Evolutionary conservation across 2,329 filamentous ascomycete genomes (phyloP).

Genomic region (Tolypocladium inflatum): DNA sequence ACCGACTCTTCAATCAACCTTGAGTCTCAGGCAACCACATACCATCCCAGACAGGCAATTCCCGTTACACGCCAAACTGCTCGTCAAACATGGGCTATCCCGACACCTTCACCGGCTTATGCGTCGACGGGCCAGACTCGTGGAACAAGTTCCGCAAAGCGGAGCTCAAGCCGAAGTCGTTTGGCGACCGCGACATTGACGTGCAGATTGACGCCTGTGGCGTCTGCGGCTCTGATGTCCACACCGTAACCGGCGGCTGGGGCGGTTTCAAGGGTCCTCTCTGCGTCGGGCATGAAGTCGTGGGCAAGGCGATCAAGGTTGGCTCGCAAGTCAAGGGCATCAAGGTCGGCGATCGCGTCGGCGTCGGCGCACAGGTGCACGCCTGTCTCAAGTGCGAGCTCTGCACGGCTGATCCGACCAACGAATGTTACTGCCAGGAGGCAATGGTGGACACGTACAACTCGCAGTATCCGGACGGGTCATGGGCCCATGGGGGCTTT

Average conservation of each 20-base stretch:
- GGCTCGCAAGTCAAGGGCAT: slow-evolving; percentile 36
- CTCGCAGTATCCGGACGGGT: slow-evolving; percentile 46
- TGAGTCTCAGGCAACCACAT: neutral
- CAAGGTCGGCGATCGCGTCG: slow-evolving; percentile 54
- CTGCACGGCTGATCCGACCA: slow-evolving; percentile 30
- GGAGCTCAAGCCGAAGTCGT: slow-evolving; percentile 26
- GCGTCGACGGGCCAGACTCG: slow-evolving; percentile 29
- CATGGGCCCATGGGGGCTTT: slow-evolving; percentile 56
- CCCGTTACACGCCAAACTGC: neutral
- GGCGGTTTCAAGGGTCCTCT: slow-evolving; percentile 35
- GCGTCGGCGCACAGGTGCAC: slow-evolving; percentile 51
- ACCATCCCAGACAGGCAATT: neutral
- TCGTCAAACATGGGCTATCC: slow-evolving; percentile 29
- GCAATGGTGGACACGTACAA: slow-evolving; percentile 46
- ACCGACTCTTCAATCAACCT: neutral
- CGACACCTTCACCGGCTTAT: slow-evolving; percentile 33
- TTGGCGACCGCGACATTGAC: slow-evolving; percentile 39
- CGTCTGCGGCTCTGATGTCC: slow-evolving; percentile 52
- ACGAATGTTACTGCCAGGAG: slow-evolving; percentile 41
- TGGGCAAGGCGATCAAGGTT: slow-evolving; percentile 42
- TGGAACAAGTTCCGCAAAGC: slow-evolving; percentile 31
- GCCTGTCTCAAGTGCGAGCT: slow-evolving; percentile 42
- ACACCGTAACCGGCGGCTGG: slow-evolving; percentile 49
- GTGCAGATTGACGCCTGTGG: slow-evolving; percentile 64
- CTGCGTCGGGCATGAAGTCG: slow-evolving; percentile 49